phyloP scores from a whole-genome alignment of 192 early-diverging fungal genomes.

The Gorgonomyces haynaldii region DNA sequence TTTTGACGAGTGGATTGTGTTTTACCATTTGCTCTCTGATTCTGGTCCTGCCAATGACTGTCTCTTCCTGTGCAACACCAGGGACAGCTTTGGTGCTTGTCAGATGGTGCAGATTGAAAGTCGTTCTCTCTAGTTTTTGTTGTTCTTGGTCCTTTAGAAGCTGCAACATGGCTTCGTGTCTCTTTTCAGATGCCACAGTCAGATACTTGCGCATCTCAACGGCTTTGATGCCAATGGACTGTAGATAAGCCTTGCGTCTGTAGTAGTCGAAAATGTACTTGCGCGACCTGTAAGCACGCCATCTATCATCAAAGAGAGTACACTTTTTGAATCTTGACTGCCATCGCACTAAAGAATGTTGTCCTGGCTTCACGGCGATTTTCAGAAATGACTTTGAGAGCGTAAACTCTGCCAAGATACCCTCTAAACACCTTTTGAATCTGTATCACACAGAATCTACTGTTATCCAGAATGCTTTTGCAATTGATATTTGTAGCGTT shows the following conservation, averaged over 20 bases:
- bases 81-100: constrained; percentile 31
- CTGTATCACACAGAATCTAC: constrained; percentile 9
- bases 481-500: not conserved
- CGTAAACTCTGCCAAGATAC: constrained; percentile 10
- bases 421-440: constrained; percentile 29
- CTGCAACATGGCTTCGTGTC: not conserved
- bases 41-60: constrained; percentile 10
- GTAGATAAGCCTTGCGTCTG: constrained; percentile 23
- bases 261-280: constrained; percentile 31
- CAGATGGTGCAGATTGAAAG: constrained; percentile 31
- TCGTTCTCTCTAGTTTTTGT: constrained; percentile 13
- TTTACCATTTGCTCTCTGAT: constrained; percentile 23
- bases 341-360: constrained; percentile 14
- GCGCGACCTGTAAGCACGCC: constrained; percentile 27
- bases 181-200: constrained; percentile 2
- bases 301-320: constrained; percentile 18
- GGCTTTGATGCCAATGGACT: constrained; percentile 8
- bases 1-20: constrained; percentile 19
- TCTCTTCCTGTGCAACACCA: constrained; percentile 16
- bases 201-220: constrained; percentile 18
- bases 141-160: not conserved
- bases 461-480: not conserved
- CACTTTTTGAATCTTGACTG: constrained; percentile 31
- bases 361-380: constrained; percentile 9
- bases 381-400: constrained; percentile 9